Evolutionary conservation across 805 yeast species (phyloP).

Genomic region (Ogataea ramenticola): DNA sequence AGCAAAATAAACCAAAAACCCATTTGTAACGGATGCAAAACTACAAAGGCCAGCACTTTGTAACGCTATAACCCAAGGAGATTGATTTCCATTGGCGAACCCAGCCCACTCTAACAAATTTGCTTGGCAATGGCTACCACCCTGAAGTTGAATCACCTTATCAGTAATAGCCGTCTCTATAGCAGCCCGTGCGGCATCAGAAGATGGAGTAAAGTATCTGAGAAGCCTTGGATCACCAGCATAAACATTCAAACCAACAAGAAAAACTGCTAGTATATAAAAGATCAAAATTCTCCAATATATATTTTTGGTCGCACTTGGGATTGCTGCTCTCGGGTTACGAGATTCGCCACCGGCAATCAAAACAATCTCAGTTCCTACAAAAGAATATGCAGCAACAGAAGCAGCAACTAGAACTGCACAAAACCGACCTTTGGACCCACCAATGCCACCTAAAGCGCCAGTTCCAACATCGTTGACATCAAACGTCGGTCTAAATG

Average conservation of each 20-base stretch:
- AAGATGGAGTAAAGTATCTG: slow-evolving; percentile 38
- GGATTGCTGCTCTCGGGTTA: slow-evolving; percentile 70
- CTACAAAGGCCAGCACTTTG: slow-evolving; percentile 45
- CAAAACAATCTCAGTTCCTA: slow-evolving; percentile 78
- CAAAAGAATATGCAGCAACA: slow-evolving; percentile 66
- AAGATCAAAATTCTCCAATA: slow-evolving; percentile 49
- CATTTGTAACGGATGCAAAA: slow-evolving; percentile 45
- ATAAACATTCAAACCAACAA: slow-evolving; percentile 66
- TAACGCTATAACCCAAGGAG: slow-evolving; percentile 53
- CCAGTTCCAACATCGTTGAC: slow-evolving; percentile 54
- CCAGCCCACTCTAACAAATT: slow-evolving; percentile 25
- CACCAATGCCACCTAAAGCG: slow-evolving; percentile 48
- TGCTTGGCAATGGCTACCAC: slow-evolving; percentile 21
- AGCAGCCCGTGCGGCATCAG: slow-evolving; percentile 10
- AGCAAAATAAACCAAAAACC: slow-evolving; percentile 45
- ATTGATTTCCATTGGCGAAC: slow-evolving; percentile 39
- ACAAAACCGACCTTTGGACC: slow-evolving; percentile 52
- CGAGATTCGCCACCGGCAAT: slow-evolving; percentile 84
- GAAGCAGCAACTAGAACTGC: slow-evolving; percentile 54
- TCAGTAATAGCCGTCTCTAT: slow-evolving; percentile 6
- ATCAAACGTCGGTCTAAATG: slow-evolving; percentile 68
- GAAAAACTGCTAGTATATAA: slow-evolving; percentile 59
- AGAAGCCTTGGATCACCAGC: slow-evolving; percentile 71
- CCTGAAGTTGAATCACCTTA: slow-evolving; percentile 15
- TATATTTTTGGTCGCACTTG: slow-evolving; percentile 44